Evolutionary conservation across 1,284 basidiomycete species (phyloP).

Genomic region (Trametes polyzona): DNA sequence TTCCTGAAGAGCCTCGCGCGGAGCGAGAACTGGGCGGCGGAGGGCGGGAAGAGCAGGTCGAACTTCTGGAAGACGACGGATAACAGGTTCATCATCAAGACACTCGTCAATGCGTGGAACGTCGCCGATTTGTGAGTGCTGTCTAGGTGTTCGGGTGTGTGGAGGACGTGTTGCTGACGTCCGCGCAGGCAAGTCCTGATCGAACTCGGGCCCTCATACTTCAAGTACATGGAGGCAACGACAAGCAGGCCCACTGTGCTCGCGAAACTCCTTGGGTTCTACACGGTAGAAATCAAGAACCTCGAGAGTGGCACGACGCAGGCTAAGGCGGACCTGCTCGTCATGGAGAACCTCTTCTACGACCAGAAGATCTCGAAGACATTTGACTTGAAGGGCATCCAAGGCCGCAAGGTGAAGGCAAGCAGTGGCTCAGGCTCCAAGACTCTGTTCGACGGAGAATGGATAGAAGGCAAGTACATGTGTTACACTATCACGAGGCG

Average conservation of each 20-base stretch:
- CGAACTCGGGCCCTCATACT: constrained; percentile 76
- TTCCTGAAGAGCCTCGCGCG: constrained; percentile 65
- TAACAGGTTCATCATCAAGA: constrained; percentile 80
- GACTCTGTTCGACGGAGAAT: constrained; percentile 79
- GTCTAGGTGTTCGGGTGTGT: background rate
- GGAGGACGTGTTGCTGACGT: constrained; percentile 2
- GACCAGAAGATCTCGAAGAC: constrained; percentile 66
- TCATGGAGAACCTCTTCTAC: constrained; percentile 85
- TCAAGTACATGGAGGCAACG: constrained; percentile 73
- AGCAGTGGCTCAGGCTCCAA: constrained; percentile 45
- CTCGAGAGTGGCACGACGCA: constrained; percentile 68
- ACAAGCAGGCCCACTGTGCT: constrained; percentile 67
- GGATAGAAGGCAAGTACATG: constrained; percentile 68
- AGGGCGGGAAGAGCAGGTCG: constrained; percentile 72
- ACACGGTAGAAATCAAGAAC: constrained; percentile 75
- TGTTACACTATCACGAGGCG: background rate
- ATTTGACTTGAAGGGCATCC: constrained; percentile 83
- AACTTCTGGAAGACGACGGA: constrained; percentile 82
- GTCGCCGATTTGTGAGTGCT: constrained; percentile 77
- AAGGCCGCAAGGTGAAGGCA: constrained; percentile 66
- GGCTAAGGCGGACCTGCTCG: constrained; percentile 71
- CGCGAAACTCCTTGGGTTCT: constrained; percentile 80
- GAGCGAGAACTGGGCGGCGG: constrained; percentile 63
- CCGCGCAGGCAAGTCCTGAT: constrained; percentile 70
- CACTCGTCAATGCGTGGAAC: constrained; percentile 82